These are phyloP conservation scores for Pestalotiopsis sp. DNA, from an alignment of 2,329 filamentous ascomycete genomes.

Conservation along the genomic window DNA sequence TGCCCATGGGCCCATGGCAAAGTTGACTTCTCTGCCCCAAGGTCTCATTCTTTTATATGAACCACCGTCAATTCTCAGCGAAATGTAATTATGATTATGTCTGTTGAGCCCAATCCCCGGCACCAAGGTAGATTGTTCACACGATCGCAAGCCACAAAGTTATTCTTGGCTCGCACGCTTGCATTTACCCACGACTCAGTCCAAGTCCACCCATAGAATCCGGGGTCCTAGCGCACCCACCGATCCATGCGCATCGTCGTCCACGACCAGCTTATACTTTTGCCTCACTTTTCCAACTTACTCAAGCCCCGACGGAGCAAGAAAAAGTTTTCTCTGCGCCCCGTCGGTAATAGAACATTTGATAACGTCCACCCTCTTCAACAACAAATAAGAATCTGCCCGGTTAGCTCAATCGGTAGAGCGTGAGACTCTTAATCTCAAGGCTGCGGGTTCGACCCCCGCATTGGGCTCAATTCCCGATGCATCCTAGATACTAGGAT, in stretches of 20 bases:
- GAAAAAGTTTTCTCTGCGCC: not conserved
- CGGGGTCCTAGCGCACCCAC: not conserved
- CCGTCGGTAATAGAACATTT: not conserved
- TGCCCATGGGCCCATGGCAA: not conserved
- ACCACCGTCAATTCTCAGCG: not conserved
- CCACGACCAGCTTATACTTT: not conserved
- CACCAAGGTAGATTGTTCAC: too few relatives aligned
- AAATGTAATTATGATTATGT: not conserved
- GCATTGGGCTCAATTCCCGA: slow-evolving; percentile 48
- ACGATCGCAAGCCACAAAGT: too few relatives aligned
- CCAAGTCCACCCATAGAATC: not conserved
- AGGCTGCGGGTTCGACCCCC: slow-evolving; percentile 46
- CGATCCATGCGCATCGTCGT: not conserved
- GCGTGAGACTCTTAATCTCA: slow-evolving; percentile 66
- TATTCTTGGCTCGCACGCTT: too few relatives aligned
- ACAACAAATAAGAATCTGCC: slow-evolving; percentile 26
- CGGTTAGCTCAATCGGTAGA: slow-evolving; percentile 71
- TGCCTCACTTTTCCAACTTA: not conserved
- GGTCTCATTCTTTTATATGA: not conserved
- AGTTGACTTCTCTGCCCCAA: not conserved
- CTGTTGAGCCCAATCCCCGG: too few relatives aligned
- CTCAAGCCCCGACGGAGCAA: not conserved
- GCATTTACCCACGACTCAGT: not conserved
- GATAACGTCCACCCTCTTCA: not conserved
- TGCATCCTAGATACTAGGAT: slow-evolving; percentile 20